Evolutionary conservation across 2,329 filamentous ascomycete species (phyloP).

Genomic region (Aspergillus costaricaensis): DNA sequence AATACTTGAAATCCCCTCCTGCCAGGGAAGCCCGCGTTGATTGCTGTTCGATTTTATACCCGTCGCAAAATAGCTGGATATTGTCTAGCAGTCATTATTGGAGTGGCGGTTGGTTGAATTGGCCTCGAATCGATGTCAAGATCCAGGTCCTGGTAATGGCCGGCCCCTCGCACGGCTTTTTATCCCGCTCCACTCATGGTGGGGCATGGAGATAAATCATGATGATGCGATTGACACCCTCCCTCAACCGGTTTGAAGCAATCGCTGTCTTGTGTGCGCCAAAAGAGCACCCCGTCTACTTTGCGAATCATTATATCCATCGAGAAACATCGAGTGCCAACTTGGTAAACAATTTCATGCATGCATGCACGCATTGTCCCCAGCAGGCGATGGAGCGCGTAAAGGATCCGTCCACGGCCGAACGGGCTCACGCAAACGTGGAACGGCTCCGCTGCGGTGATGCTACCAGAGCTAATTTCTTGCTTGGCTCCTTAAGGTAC

Average conservation of each 20-base stretch:
- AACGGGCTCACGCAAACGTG: neutral
- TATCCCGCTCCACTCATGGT: constrained; percentile 3
- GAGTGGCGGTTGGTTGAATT: neutral
- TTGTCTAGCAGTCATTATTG: too few relatives aligned
- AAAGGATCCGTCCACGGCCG: neutral
- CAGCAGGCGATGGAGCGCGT: neutral
- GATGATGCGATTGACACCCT: constrained; percentile 2
- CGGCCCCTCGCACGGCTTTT: constrained; percentile 6
- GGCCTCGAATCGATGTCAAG: neutral
- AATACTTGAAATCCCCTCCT: neutral
- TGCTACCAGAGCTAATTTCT: constrained; percentile 3
- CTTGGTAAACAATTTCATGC: neutral
- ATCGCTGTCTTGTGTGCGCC: neutral
- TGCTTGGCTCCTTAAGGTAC: constrained; percentile 6
- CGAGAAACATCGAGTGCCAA: neutral
- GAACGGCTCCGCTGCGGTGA: neutral
- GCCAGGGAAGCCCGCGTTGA: neutral
- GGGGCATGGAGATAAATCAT: constrained; percentile 1
- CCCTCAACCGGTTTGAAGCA: neutral
- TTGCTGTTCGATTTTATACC: neutral
- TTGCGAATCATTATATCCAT: neutral
- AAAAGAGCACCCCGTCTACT: too few relatives aligned
- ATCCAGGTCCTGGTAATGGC: neutral
- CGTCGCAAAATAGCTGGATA: neutral
- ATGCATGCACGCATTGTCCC: neutral